Evolutionary conservation across 2,329 filamentous ascomycete genomes (phyloP), one percentile per base, ranked within the genome.

Genomic region (Colletotrichum sp.): DNA sequence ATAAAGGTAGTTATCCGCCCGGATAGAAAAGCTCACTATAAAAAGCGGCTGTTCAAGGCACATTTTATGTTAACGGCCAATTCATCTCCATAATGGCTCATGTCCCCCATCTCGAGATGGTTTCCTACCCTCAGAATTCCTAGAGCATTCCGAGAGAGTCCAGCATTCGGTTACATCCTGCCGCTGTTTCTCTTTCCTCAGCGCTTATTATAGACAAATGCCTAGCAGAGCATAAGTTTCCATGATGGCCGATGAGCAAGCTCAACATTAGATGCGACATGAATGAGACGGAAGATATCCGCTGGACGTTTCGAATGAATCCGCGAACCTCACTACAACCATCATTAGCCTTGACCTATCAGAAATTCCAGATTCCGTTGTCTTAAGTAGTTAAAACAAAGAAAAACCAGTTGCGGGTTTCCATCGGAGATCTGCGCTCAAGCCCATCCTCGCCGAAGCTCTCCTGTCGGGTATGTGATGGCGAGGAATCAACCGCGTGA

Each of bases 321-420:
- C 36, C 2, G 26, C 26, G 2, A 26, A 26, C 24, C 24, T 24
- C 24, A 24, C 24, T 24, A 26, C 24, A 26, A 26, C 5, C 26
- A 26, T 26, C 2, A 2, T 26, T 26, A 2, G 26, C 26, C 36
- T 44, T 8, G 0, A 44, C 0, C 15, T 44, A 3, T 2, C 0
- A 3, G 36, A 44, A 44, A 1, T 44, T 1, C 1, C 8, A 44
- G 16, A 18, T 18, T 44, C 8, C 0, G 36, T 9, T 18, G 36
- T 44, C 8, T 44, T n/a, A 10, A 18, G 39, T 44, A n/a, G 2
- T 5, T 0, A 10, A 44, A 10, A 18, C 16, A 44, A 5, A 44
- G 8, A 9, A 1, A 44, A 1, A 1, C 0, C 16, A 4, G 1
- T 5, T 0, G 15, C 36, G 16, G 1, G 1, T 5, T 44, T 10